Conservation (phyloP, 1,284 basidiomycete species). For the Tilletia indica region DNA sequence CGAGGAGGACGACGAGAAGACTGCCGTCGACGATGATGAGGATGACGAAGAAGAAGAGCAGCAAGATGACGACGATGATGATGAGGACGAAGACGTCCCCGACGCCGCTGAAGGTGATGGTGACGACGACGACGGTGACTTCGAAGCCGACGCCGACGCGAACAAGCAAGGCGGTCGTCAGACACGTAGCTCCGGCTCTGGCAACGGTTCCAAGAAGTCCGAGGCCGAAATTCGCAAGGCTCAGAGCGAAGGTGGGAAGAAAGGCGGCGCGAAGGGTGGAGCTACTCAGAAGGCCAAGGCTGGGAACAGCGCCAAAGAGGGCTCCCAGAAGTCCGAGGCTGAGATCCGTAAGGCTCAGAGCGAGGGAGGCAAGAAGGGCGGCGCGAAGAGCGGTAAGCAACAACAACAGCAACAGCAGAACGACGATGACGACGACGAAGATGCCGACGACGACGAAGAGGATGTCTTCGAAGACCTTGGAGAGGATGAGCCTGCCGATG, state of each 20-base stretch:
- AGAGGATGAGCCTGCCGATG: slow-evolving; percentile 1
- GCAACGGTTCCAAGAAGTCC: not conserved
- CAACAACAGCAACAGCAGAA: not conserved
- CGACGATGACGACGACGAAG: slow-evolving; percentile 7
- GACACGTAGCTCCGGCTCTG: not conserved
- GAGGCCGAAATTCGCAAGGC: slow-evolving; percentile 6
- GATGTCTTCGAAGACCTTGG: slow-evolving; percentile 9
- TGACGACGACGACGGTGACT: not conserved
- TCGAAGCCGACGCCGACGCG: not conserved
- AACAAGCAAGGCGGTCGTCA: not conserved
- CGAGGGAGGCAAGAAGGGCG: slow-evolving; percentile 16
- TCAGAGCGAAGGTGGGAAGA: slow-evolving; percentile 7
- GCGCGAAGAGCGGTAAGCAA: not conserved
- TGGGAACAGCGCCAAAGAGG: not conserved
- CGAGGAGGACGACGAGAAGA: slow-evolving; percentile 16
- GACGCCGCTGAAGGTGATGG: not conserved
- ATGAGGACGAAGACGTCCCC: not conserved
- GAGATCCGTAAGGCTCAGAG: not conserved
- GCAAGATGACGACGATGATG: not conserved
- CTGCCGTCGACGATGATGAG: slow-evolving; percentile 4
- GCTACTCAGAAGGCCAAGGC: not conserved
- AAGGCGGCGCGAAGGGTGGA: slow-evolving; percentile 5
- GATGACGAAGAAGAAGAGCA: not conserved
- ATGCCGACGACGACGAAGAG: slow-evolving; percentile 6
- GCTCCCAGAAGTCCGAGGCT: not conserved